Evolutionary conservation across 495 filamentous ascomycete genomes (phyloP).

Genomic region (Neurospora tetraspora): DNA sequence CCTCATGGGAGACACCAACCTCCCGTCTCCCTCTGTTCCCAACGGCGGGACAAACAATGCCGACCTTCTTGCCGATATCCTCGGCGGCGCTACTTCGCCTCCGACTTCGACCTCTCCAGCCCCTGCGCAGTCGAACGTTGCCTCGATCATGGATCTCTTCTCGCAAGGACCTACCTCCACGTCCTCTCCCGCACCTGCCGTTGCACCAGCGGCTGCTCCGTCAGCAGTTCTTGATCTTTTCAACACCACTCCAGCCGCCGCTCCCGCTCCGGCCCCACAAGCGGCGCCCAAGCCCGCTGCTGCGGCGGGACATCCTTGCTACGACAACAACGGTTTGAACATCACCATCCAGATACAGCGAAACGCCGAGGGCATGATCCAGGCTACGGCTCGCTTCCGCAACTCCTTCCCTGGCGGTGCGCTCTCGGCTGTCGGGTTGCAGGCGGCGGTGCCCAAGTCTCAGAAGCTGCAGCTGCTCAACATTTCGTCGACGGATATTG

Average conservation of each 20-base stretch:
- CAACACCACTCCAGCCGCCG: conserved; percentile 22
- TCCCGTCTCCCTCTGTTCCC: conserved; percentile 37
- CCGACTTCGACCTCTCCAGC: conserved; percentile 44
- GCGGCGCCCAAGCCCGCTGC: conserved; percentile 23
- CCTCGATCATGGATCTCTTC: conserved; percentile 85
- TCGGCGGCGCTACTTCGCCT: conserved; percentile 51
- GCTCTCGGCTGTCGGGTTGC: conserved; percentile 67
- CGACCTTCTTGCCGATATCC: conserved; percentile 82
- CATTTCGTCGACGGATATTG: conserved; percentile 70
- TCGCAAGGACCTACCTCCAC: conserved; percentile 23
- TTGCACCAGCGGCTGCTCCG: conserved; percentile 26
- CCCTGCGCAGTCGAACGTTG: conserved; percentile 47
- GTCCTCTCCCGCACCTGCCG: conserved; percentile 17
- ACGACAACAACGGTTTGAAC: conserved; percentile 74
- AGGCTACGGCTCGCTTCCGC: conserved; percentile 72
- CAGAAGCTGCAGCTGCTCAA: conserved; percentile 85
- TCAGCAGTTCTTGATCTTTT: conserved; percentile 36
- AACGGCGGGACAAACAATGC: conserved; percentile 69
- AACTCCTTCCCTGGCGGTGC: conserved; percentile 52
- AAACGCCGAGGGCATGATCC: conserved; percentile 57
- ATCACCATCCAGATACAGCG: conserved; percentile 77
- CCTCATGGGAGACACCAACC: conserved; percentile 72
- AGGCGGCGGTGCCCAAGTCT: conserved; percentile 92
- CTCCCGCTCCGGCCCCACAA: conserved; percentile 41
- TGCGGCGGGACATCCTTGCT: conserved; percentile 54